phyloP scores from a whole-genome alignment of 2,329 filamentous ascomycete species.

The Curvularia spicifera region DNA sequence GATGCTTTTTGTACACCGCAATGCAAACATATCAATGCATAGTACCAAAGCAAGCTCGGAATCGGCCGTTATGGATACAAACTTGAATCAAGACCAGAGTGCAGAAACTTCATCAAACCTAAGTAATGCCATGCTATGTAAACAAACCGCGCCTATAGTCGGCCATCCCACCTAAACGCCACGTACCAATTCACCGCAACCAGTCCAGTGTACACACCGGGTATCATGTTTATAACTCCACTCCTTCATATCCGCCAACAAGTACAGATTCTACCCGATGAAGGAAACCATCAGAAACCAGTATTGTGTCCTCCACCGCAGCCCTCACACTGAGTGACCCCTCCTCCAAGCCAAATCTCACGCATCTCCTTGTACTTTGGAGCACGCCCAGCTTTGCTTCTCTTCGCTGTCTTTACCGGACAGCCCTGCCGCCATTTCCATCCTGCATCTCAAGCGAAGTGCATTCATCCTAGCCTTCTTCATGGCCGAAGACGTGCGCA shows the following conservation, averaged over 20 bases:
- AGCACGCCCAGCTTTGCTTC: constrained; percentile 35
- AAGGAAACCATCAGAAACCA: constrained; percentile 10
- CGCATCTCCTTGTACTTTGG: constrained; percentile 15
- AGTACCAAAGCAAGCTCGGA: not conserved
- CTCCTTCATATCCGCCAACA: constrained; percentile 9
- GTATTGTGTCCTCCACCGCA: constrained; percentile 2
- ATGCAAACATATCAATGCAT: not conserved
- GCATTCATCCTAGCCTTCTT: constrained; percentile 41
- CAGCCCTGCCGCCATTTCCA: constrained; percentile 31
- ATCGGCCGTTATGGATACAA: not conserved
- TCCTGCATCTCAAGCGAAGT: constrained; percentile 35
- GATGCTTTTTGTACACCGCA: not conserved
- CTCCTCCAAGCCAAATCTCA: constrained; percentile 2
- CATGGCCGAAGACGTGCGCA: constrained; percentile 36
- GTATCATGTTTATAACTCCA: constrained; percentile 21
- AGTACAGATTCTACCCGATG: constrained; percentile 28
- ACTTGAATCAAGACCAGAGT: not conserved
- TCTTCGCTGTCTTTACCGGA: constrained; percentile 17
- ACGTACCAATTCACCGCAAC: constrained; percentile 9
- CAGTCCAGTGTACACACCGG: constrained; percentile 13
- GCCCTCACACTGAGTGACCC: not conserved
- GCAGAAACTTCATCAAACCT: not conserved
- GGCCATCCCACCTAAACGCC: constrained; percentile 11
- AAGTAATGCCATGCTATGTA: not conserved
- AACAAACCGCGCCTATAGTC: constrained; percentile 1